Evolutionary conservation across 176 grass and related monocot species (phyloP), one percentile per base, ranked within the genome.

Genomic region (Microstegium vimineum): DNA sequence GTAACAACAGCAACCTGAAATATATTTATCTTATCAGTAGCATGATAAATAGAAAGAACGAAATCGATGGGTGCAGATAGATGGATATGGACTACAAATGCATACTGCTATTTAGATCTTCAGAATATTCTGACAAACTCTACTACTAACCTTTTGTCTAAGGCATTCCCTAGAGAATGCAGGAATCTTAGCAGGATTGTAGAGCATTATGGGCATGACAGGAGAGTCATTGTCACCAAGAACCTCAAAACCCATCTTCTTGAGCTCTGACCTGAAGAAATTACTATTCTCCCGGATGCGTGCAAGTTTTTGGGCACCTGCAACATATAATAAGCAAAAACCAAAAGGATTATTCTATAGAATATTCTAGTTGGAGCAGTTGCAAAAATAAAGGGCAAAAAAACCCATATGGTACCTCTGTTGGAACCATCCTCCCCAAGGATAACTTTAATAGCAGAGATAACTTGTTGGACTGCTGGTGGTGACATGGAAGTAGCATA

Each of bases 191-290:
- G 88, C 93, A 6, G 90, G 93, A 65, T 96, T 96, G 72, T 96
- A 96, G 1, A 96, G 88, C 93, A 96, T 96, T 78, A 92, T 92
- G 43, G 93, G 93, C 90, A 96, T 96, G 63, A 96, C 85, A 52
- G 93, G 93, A 74, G 90, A 95, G 27, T 95, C 90, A 81, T 95
- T 90, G 89, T 97, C 89, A 5, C 94, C 94, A 69, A 97, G 86
- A 87, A 97, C 94, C 84, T 94, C 91, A 46, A 97, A 94, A 49
- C 94, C 94, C 94, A 97, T 93, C 87, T 93, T 97, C 45, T 91
- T 86, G 69, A 97, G 94, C 71, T 97, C 89, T 43, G 91, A 91
- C 66, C 91, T 83, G 82, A 97, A 97, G 86, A 97, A 93, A 87
- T 97, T 97, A 80, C 94, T 91, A 31, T 97, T 97, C 74, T 97